Evolutionary conservation across 306 rosid species (phyloP).

Genomic region (Prunus mongolica): DNA sequence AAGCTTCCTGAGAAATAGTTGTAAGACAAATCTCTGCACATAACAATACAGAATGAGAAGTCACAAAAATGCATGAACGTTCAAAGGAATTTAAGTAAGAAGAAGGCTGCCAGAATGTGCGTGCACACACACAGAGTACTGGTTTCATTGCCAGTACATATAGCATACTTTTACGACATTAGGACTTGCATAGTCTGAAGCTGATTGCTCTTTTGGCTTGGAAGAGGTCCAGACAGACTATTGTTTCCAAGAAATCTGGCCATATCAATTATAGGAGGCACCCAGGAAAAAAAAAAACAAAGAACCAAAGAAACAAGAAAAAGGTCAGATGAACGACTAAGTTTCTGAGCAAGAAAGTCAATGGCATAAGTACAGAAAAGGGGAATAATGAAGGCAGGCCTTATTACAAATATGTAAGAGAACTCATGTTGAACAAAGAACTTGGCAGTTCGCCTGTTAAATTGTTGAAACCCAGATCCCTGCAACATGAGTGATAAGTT

Average conservation of each 20-base stretch:
- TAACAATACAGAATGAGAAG: neutral
- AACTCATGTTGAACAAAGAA: conserved; percentile 12
- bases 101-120: neutral
- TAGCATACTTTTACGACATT: neutral
- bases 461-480: conserved; percentile 33
- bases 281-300: neutral
- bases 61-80: neutral
- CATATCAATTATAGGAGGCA: neutral
- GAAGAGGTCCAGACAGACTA: conserved; percentile 26
- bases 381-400: neutral
- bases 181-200: conserved; percentile 22
- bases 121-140: neutral
- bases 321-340: neutral
- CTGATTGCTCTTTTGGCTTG: conserved; percentile 7
- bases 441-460: conserved; percentile 22
- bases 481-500: neutral
- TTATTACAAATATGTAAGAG: conserved; percentile 16
- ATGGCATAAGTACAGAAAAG: neutral
- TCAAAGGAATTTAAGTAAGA: neutral
- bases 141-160: neutral
- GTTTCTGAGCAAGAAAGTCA: neutral
- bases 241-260: conserved; percentile 38
- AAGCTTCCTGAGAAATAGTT: conserved; percentile 16
- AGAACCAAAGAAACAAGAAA: too few species aligned
- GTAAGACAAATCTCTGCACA: conserved; percentile 31